Evolutionary conservation across 2,329 filamentous ascomycete genomes (phyloP), one percentile per base, ranked within the genome.

Genomic region (Cercospora janseana): DNA sequence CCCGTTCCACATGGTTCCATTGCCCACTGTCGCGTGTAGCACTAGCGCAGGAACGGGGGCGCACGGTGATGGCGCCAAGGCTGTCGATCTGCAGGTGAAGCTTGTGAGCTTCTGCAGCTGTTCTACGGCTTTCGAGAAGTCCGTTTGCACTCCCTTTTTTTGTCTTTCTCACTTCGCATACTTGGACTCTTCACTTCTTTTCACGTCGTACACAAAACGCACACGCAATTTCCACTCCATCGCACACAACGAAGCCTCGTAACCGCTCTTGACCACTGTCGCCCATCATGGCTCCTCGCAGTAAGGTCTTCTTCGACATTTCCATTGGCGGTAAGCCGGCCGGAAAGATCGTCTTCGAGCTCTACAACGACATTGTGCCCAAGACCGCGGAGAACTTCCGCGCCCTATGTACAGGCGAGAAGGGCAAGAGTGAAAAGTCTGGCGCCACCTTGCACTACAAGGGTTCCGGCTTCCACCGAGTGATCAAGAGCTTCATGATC

Each of bases 401-500:
- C 65, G 83, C 85, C 47, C 83, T 96, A 55, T 96, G 90, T 77
- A 95, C 92, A 0, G 92, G 92, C 60, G 92, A 97, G 77, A 96
- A 95, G 75, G 92, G 92, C 54, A 63, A 79, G 18, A 88, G 89
- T 60, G 27, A 29, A n/a, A 87, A 88, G 68, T 73, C 81, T 23
- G 91, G 90, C 69, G 91, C 91, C 74, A 86, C 86, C 37, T 80
- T 98, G 46, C 87, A 88, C 77, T 98, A 89, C 82, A 96, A 96
- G 78, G 80, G 88, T 61, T 94, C 88, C 54, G 77, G 76, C 62
- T 97, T 98, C 79, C 92, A 98, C 77, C 87, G 92, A 44, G 87
- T 98, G 58, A 98, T 98, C 76, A 96, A 96, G 79, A 82, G 88
- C 65, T 98, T 98, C 74, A 97, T 98, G 92, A 93, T 96, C 66